Conservation (phyloP, 208 protist species). For the Phytomonas francai region DNA sequence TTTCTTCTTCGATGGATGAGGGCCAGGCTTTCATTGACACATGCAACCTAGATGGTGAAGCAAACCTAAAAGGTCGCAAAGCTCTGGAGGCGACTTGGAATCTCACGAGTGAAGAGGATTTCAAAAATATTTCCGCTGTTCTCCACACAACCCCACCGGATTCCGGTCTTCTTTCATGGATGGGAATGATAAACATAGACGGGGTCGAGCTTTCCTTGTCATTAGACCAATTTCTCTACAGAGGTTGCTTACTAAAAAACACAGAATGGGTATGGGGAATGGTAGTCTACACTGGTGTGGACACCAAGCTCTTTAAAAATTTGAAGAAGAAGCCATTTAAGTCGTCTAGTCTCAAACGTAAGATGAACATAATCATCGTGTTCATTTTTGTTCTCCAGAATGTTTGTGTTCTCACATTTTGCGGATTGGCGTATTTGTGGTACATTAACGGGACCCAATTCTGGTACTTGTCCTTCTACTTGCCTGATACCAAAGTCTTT, state of each 20-base stretch:
- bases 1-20: slow-evolving; percentile 63
- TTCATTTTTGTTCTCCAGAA: slow-evolving; percentile 70
- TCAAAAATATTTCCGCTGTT: slow-evolving; percentile 17
- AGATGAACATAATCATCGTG: slow-evolving; percentile 81
- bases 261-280: slow-evolving; percentile 91
- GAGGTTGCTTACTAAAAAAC: slow-evolving; percentile 86
- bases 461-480: slow-evolving; percentile 64
- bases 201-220: slow-evolving; percentile 46
- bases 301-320: slow-evolving; percentile 91
- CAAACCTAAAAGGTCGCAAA: slow-evolving; percentile 75
- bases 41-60: slow-evolving; percentile 89
- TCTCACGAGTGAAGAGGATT: slow-evolving; percentile 29
- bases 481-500: slow-evolving; percentile 26
- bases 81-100: slow-evolving; percentile 57
- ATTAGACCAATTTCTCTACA: slow-evolving; percentile 85
- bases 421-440: slow-evolving; percentile 57
- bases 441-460: slow-evolving; percentile 28
- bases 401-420: slow-evolving; percentile 58
- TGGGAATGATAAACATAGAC: slow-evolving; percentile 43
- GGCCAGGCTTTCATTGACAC: slow-evolving; percentile 89
- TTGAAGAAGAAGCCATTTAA: slow-evolving; percentile 79
- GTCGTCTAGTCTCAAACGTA: slow-evolving; percentile 80
- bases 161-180: slow-evolving; percentile 70
- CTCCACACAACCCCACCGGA: slow-evolving; percentile 61
- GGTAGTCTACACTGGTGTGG: slow-evolving; percentile 87